These are phyloP conservation scores for Platanthera zijinensis DNA, from an alignment of 106 monocot genomes.

Conservation along the genomic window DNA sequence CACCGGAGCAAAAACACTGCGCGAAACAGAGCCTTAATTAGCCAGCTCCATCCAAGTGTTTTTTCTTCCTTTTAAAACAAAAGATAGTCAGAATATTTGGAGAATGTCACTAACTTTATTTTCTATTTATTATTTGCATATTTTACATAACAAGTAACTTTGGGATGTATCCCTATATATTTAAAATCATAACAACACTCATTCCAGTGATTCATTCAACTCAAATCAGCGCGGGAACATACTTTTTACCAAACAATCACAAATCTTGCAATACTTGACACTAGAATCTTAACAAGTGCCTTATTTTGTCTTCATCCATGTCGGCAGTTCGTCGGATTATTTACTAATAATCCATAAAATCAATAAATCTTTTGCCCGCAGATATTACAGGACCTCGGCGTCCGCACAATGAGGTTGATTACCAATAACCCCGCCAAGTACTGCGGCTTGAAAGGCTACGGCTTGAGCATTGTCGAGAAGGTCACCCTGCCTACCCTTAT, in stretches of 20 bases:
- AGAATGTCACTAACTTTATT: too few species aligned
- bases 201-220: too few species aligned
- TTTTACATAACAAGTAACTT: background rate
- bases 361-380: constrained; percentile 17
- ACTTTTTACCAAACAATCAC: too few species aligned
- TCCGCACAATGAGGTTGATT: constrained; percentile 82
- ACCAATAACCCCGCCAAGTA: constrained; percentile 95
- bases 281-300: background rate
- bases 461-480: constrained; percentile 65
- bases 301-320: background rate
- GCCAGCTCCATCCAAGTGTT: too few species aligned
- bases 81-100: too few species aligned
- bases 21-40: too few species aligned
- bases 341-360: background rate
- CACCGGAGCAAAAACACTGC: too few species aligned
- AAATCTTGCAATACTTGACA: too few species aligned
- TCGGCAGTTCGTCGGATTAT: background rate
- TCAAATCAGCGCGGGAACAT: too few species aligned
- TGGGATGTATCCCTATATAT: background rate
- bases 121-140: too few species aligned
- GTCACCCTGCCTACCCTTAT: constrained; percentile 81
- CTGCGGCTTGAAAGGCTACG: constrained; percentile 81
- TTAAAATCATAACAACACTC: background rate
- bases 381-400: constrained; percentile 89
- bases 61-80: too few species aligned